Percentiles rank a stretch among this genome's conserved stretches.
Conservation (phyloP, 768 basidiomycete genomes). For the Tricholoma bakamatsutake region DNA sequence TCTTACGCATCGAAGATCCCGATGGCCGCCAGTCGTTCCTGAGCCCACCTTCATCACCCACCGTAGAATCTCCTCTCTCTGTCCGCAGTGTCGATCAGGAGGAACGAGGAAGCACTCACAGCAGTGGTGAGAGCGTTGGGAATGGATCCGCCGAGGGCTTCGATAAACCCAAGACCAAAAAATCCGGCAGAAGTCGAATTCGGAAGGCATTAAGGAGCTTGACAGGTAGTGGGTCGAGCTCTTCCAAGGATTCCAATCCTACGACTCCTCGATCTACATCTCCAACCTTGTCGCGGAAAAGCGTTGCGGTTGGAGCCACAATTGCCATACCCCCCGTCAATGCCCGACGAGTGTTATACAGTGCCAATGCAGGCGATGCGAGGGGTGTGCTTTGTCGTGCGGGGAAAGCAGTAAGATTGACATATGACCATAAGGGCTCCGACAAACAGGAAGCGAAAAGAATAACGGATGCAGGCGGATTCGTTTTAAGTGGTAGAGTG, state of each 20-base stretch:
- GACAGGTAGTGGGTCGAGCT: slow-evolving; percentile 30
- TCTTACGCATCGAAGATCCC: slow-evolving; percentile 85
- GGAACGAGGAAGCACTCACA: slow-evolving; percentile 29
- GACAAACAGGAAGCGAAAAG: slow-evolving; percentile 97
- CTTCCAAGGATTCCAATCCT: slow-evolving; percentile 24
- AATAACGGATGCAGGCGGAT: slow-evolving; percentile 96
- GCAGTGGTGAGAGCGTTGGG: slow-evolving; percentile 40
- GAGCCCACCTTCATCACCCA: slow-evolving; percentile 24
- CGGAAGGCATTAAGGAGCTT: slow-evolving; percentile 51
- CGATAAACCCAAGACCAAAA: slow-evolving; percentile 27
- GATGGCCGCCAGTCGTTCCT: slow-evolving; percentile 70
- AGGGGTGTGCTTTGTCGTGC: slow-evolving; percentile 87
- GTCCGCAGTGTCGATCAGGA: slow-evolving; percentile 26
- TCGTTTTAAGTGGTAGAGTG: slow-evolving; percentile 97
- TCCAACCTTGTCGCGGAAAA: slow-evolving; percentile 24
- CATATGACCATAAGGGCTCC: slow-evolving; percentile 98
- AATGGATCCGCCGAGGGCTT: slow-evolving; percentile 26
- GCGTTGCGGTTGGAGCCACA: slow-evolving; percentile 22
- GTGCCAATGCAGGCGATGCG: slow-evolving; percentile 96
- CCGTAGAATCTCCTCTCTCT: slow-evolving; percentile 30
- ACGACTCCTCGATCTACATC: slow-evolving; percentile 31
- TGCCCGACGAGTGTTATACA: slow-evolving; percentile 78
- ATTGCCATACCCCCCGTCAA: slow-evolving; percentile 40
- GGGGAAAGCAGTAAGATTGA: slow-evolving; percentile 87
- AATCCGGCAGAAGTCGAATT: slow-evolving; percentile 42